Evolutionary conservation across 805 yeast genomes (phyloP), one percentile per base, ranked within the genome.

Genomic region (Suhomyces xylopsoci): DNA sequence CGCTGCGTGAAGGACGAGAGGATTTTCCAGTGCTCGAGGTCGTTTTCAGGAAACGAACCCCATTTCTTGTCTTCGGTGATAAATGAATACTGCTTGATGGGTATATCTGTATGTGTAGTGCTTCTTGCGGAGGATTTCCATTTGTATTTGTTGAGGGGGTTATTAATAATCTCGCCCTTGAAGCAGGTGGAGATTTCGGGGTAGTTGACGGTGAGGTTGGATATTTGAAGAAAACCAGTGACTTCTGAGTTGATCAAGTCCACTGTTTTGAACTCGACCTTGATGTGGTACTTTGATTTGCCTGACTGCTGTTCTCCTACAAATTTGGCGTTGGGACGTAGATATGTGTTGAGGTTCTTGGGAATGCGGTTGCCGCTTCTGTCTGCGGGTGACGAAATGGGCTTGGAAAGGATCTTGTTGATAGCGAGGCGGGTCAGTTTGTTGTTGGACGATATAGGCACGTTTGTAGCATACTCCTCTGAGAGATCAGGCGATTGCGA

Each of bases 271-370:
- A 88, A 71, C 60, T 84, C 89, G 19, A 88, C 90, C 42, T 78
- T 71, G 17, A 88, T 90, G 56, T 83, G 85, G 65, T 84, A 87
- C 3, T 81, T 79, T 2, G 82, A 77, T 54, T 80, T 70, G 0
- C 88, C 90, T 9, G 89, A 82, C 61, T 83, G 87, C 62, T 88
- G 96, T 20, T 83, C 79, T 2, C 96, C 96, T 7, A 74, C 63
- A 58, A 84, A 88, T 36, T 62, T 69, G 24, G 88, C 76, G 45
- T 87, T 85, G 2, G 91, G 85, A 51, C 81, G 79, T 17, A 88
- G 69, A 51, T 79, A 81, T 3, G 64, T 51, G 54, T 62, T 49
- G 80, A 73, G 30, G 10, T 20, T 22, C 12, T 22, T 42, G 12
- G 45, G 45, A 38, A 38, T 38, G 24, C 42, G 42, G 42, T 38